Conservation (phyloP, 257 asterid genomes). For the Solanum pennellii region DNA sequence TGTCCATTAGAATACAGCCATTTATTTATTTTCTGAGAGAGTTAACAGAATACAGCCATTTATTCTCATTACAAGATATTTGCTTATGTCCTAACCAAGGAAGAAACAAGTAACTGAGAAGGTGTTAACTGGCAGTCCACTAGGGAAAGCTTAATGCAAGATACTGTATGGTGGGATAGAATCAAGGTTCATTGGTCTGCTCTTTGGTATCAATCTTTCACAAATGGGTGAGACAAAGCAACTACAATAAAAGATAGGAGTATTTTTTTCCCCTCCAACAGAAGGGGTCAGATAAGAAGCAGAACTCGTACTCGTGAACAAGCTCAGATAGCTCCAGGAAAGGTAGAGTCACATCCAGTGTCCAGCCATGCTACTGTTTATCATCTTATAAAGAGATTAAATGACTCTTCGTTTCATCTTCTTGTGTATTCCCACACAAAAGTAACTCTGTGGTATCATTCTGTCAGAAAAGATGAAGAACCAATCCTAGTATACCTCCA, state of each 20-base stretch:
- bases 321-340: background rate
- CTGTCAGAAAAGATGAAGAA: background rate
- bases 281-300: background rate
- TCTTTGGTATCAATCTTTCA: background rate
- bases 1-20: background rate
- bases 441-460: background rate
- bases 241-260: background rate
- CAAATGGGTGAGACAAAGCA: background rate
- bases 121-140: background rate
- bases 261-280: background rate
- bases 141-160: background rate
- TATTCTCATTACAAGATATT: background rate
- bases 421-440: background rate
- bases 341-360: background rate
- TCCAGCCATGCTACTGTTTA: background rate
- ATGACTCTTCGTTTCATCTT: background rate
- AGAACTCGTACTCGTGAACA: background rate
- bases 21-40: background rate
- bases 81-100: background rate
- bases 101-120: background rate
- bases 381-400: background rate
- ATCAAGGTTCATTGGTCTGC: background rate
- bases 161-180: background rate
- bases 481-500: background rate
- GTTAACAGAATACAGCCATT: background rate